These are phyloP conservation scores for Fagopyrum esculentum DNA, from an alignment of 148 eudicot species.

Conservation along the genomic window DNA sequence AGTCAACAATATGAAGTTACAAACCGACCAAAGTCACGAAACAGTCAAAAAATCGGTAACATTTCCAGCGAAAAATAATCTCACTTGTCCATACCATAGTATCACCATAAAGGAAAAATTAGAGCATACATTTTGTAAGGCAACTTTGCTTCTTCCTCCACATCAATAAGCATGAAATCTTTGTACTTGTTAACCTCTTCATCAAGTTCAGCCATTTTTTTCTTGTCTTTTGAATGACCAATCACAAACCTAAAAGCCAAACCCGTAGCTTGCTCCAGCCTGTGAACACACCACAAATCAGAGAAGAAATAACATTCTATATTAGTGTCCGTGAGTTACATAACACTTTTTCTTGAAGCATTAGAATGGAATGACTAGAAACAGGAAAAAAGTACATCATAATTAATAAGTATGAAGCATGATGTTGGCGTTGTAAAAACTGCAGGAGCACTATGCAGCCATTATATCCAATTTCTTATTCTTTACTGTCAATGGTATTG, in stretches of 20 bases:
- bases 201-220: conserved; percentile 42
- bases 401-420: neutral
- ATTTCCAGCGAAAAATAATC: neutral
- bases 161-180: conserved; percentile 52
- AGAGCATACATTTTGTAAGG: conserved; percentile 53
- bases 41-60: neutral
- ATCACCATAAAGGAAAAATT: neutral
- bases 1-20: neutral
- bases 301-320: neutral
- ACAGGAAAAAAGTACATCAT: neutral
- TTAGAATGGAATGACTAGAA: neutral
- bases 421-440: neutral
- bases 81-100: neutral
- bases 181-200: conserved; percentile 51
- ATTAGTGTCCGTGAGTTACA: neutral
- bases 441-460: neutral
- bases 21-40: neutral
- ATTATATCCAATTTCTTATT: neutral
- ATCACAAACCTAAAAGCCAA: conserved; percentile 66
- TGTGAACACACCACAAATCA: conserved; percentile 18
- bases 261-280: conserved; percentile 68
- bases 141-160: conserved; percentile 49
- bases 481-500: neutral
- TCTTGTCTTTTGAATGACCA: conserved; percentile 49
- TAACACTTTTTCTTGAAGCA: neutral